Conservation (phyloP, 257 asterid species). For the Solanum ossicruentum region DNA sequence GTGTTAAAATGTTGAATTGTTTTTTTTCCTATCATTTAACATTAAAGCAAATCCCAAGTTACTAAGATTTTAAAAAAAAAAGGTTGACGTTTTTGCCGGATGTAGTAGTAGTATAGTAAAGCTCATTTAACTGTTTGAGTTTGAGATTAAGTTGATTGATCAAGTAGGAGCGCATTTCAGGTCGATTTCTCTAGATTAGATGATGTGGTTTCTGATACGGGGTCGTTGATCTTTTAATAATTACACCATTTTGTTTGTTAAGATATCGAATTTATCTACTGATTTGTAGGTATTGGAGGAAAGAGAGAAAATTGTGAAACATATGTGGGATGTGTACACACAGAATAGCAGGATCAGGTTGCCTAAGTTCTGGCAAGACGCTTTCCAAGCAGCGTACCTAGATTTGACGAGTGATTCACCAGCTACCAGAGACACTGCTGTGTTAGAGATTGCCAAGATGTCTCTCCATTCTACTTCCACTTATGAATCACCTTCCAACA, state of each 20-base stretch:
- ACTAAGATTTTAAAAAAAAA: neutral
- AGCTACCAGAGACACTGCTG: constrained; percentile 34
- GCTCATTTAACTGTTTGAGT: neutral
- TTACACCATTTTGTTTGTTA: neutral
- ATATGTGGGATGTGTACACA: constrained; percentile 82
- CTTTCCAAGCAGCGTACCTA: constrained; percentile 89
- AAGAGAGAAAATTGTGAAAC: constrained; percentile 74
- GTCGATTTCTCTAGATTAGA: neutral
- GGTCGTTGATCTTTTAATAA: neutral
- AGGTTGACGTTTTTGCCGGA: neutral
- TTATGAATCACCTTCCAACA: constrained; percentile 3
- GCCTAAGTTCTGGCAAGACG: constrained; percentile 82
- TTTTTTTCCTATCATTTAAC: neutral
- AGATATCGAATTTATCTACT: neutral
- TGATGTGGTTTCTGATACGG: neutral
- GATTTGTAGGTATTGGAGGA: constrained; percentile 68
- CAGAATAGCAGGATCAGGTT: constrained; percentile 43
- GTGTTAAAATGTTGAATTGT: neutral
- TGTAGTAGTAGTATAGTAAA: neutral
- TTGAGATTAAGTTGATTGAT: neutral
- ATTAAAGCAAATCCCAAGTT: neutral
- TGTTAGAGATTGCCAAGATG: constrained; percentile 84
- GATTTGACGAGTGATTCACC: constrained; percentile 62
- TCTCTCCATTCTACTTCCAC: constrained; percentile 42
- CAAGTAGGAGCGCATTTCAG: neutral